Conservation (phyloP, 345 rosid genomes). For the Laguncularia racemosa region DNA sequence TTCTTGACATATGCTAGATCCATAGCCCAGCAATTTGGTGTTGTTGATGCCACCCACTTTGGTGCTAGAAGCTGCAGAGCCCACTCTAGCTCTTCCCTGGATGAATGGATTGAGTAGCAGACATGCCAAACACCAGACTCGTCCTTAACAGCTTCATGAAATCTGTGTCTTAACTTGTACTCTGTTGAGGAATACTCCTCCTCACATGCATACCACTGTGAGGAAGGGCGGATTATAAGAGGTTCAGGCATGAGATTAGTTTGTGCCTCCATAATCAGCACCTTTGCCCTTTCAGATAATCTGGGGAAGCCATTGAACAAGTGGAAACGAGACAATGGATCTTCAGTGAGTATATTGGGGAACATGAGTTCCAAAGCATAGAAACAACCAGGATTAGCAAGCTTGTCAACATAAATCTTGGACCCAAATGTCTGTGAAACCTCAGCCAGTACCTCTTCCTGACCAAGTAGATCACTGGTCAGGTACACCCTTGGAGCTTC, state of each 20-base stretch:
- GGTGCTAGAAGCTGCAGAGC: constrained; percentile 69
- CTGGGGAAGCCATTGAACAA: constrained; percentile 69
- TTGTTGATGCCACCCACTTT: constrained; percentile 75
- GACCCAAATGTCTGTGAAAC: constrained; percentile 70
- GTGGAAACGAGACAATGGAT: constrained; percentile 64
- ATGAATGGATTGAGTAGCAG: constrained; percentile 86
- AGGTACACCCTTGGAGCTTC: constrained; percentile 56
- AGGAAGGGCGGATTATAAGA: constrained; percentile 70
- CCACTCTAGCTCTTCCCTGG: constrained; percentile 69
- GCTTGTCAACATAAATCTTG: constrained; percentile 64
- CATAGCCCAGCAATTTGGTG: constrained; percentile 69
- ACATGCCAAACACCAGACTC: constrained; percentile 85
- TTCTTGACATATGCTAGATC: constrained; percentile 63
- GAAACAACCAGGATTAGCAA: constrained; percentile 38
- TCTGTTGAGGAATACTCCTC: constrained; percentile 30
- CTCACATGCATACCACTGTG: constrained; percentile 81
- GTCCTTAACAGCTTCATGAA: constrained; percentile 61
- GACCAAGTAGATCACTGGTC: constrained; percentile 74
- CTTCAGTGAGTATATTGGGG: constrained; percentile 59
- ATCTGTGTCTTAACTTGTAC: constrained; percentile 34
- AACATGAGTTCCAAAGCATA: constrained; percentile 33
- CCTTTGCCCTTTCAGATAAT: constrained; percentile 56
- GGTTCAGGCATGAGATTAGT: constrained; percentile 53
- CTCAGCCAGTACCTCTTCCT: constrained; percentile 56
- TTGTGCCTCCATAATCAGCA: constrained; percentile 57